Evolutionary conservation across 225 moss, liverwort and hornwort genomes (phyloP).

Genomic region (Straminergon stramineum): DNA sequence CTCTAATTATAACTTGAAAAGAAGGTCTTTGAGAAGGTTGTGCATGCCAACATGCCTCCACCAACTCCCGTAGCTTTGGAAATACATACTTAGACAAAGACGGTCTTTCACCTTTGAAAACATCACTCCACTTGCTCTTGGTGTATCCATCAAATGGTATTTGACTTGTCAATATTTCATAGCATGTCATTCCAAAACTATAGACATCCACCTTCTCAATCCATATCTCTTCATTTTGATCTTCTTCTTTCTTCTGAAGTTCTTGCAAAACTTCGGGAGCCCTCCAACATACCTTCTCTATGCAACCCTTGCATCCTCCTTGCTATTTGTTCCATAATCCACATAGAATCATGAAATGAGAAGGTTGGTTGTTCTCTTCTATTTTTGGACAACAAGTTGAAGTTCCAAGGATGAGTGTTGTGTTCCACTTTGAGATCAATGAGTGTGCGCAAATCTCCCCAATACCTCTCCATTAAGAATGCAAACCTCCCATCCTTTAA

Average conservation of each 20-base stretch:
- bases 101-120: neutral
- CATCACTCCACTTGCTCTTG: neutral
- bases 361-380: neutral
- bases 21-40: neutral
- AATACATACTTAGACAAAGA: fast-evolving
- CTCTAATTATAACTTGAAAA: fast-evolving
- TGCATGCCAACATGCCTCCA: neutral
- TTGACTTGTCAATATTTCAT: neutral
- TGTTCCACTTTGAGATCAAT: neutral
- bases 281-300: neutral
- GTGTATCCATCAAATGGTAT: neutral
- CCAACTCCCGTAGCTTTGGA: fast-evolving
- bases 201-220: neutral
- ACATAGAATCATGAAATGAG: fast-evolving
- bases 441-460: neutral
- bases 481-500: neutral
- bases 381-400: neutral
- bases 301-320: neutral
- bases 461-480: neutral
- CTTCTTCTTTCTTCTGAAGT: neutral
- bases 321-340: fast-evolving
- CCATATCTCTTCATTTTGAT: neutral
- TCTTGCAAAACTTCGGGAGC: neutral
- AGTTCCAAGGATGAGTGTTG: neutral
- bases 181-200: neutral